Evolutionary conservation across 1,284 basidiomycete genomes (phyloP).

Genomic region (Microbotryum saponariae): DNA sequence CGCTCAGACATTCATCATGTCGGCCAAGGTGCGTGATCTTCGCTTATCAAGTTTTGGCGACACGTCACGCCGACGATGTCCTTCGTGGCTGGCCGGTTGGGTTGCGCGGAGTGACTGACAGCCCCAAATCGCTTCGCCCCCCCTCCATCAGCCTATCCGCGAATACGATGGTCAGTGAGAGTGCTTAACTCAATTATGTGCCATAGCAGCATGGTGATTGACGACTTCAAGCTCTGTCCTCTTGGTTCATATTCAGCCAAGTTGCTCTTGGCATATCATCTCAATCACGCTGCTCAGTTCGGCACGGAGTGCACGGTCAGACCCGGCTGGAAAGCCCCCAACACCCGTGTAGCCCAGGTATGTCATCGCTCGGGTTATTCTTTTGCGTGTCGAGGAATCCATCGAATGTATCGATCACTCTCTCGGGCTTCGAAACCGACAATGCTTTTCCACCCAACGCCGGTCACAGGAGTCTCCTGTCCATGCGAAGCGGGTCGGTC

Average conservation of each 20-base stretch:
- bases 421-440: background rate
- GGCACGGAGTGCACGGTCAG: slow-evolving; percentile 49
- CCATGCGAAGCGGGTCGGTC: background rate
- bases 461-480: background rate
- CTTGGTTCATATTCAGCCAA: slow-evolving; percentile 49
- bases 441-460: background rate
- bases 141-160: slow-evolving; percentile 19
- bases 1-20: slow-evolving; percentile 2
- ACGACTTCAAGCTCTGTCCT: background rate
- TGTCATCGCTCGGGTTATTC: slow-evolving; percentile 1
- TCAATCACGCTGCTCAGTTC: slow-evolving; percentile 68
- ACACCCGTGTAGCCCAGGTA: slow-evolving; percentile 55
- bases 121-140: background rate
- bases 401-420: background rate
- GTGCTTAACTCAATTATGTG: no score
- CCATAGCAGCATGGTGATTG: background rate
- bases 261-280: slow-evolving; percentile 87
- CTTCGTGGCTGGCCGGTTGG: background rate
- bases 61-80: background rate
- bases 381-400: background rate
- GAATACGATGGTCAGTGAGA: slow-evolving; percentile 30
- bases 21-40: slow-evolving; percentile 4
- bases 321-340: slow-evolving; percentile 48
- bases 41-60: background rate
- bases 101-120: background rate